phyloP scores from a whole-genome alignment of 2,329 filamentous ascomycete genomes.

The Exophiala sp. region DNA sequence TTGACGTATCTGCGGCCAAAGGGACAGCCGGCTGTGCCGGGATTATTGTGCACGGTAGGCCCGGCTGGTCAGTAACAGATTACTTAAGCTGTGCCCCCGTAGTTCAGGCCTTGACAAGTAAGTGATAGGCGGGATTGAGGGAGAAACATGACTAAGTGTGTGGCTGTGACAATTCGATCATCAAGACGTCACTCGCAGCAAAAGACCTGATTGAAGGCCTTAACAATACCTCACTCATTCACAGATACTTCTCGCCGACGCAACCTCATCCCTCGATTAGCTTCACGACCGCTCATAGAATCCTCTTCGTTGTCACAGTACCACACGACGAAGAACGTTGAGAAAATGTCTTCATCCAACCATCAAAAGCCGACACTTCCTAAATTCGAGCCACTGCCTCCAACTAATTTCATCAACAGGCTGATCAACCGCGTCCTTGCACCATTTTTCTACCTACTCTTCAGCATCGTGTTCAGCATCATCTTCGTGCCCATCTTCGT shows the following conservation, averaged over 20 bases:
- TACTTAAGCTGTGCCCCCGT: too few species aligned
- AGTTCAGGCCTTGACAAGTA: too few species aligned
- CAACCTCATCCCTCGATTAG: not conserved
- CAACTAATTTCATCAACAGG: slow-evolving; percentile 15
- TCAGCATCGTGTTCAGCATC: slow-evolving; percentile 18
- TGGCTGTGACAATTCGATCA: not conserved
- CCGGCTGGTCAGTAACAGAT: too few species aligned
- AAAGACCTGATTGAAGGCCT: not conserved
- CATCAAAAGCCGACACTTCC: slow-evolving; percentile 8
- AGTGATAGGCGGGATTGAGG: too few species aligned
- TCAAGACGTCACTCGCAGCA: not conserved
- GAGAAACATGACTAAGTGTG: too few species aligned
- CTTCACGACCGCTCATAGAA: not conserved
- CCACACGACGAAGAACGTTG: not conserved
- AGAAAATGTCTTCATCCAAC: not conserved
- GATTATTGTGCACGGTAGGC: too few species aligned
- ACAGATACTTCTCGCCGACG: not conserved
- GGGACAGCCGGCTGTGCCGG: too few species aligned
- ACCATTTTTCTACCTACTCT: slow-evolving; percentile 21
- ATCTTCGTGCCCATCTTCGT: slow-evolving; percentile 19
- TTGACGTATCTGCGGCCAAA: too few species aligned
- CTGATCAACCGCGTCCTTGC: slow-evolving; percentile 20
- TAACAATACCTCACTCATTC: not conserved
- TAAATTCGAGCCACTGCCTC: slow-evolving; percentile 20
- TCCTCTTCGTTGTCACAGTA: not conserved